Evolutionary conservation across 495 filamentous ascomycete genomes (phyloP).

Genomic region (Aspergillus steynii): DNA sequence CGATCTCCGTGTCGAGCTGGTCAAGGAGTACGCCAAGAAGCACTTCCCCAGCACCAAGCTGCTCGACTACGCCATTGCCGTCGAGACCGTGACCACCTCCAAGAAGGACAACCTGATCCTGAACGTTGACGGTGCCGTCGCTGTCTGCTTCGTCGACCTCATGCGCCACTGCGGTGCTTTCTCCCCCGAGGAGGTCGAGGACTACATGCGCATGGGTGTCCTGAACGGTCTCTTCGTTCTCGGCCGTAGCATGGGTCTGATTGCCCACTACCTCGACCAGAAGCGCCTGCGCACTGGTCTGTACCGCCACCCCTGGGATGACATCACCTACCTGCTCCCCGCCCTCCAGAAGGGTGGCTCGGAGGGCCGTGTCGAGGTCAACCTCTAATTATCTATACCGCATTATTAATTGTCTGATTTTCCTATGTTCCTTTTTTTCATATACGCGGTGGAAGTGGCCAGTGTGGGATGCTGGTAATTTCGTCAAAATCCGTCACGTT

Average conservation of each 20-base stretch:
- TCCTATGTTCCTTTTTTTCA: slow-evolving; percentile 12
- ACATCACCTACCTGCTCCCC: slow-evolving; percentile 95
- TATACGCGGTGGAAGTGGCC: slow-evolving; percentile 16
- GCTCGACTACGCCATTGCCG: slow-evolving; percentile 96
- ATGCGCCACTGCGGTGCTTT: slow-evolving; percentile 98
- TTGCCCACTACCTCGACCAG: slow-evolving; percentile 99
- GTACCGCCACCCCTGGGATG: slow-evolving; percentile 98
- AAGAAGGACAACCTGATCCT: slow-evolving; percentile 99
- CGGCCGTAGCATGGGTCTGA: slow-evolving; percentile 93
- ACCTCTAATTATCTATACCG: slow-evolving; percentile 53
- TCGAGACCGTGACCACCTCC: slow-evolving; percentile 96
- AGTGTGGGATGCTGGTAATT: slow-evolving; percentile 23
- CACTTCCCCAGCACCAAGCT: slow-evolving; percentile 96
- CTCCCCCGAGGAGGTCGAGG: slow-evolving; percentile 56
- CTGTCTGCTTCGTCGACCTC: slow-evolving; percentile 97
- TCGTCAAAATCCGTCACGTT: slow-evolving; percentile 34
- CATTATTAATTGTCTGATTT: slow-evolving; percentile 19
- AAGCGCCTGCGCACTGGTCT: slow-evolving; percentile 97
- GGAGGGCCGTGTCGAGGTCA: slow-evolving; percentile 91
- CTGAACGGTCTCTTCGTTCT: slow-evolving; percentile 99
- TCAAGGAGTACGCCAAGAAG: slow-evolving; percentile 97
- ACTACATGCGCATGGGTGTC: slow-evolving; percentile 82
- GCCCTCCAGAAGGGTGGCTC: slow-evolving; percentile 71
- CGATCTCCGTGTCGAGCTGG: slow-evolving; percentile 97
- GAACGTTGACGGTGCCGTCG: slow-evolving; percentile 97